These are phyloP conservation scores for Thermothielavioides terrestris DNA, from an alignment of 495 filamentous ascomycete genomes.

Conservation along the genomic window DNA sequence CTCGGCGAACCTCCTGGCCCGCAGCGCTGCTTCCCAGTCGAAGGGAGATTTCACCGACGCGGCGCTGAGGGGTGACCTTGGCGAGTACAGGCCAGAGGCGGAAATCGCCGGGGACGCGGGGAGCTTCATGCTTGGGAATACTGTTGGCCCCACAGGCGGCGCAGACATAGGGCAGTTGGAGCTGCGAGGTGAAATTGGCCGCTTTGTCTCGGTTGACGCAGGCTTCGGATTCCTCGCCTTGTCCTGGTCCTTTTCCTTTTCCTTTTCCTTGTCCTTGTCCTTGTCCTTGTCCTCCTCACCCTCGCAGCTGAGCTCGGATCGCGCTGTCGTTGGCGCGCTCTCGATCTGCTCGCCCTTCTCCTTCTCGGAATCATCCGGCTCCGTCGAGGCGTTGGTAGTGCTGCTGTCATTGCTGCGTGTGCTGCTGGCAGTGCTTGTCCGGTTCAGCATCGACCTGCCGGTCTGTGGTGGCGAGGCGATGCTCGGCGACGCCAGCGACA, in stretches of 20 bases:
- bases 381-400: slow-evolving; percentile 26
- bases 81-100: slow-evolving; percentile 34
- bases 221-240: slow-evolving; percentile 18
- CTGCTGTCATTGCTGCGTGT: slow-evolving; percentile 19
- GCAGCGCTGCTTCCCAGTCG: slow-evolving; percentile 53
- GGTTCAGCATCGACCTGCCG: slow-evolving; percentile 28
- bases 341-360: slow-evolving; percentile 30
- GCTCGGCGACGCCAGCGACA: slow-evolving; percentile 54
- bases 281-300: slow-evolving; percentile 41
- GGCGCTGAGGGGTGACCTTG: slow-evolving; percentile 43
- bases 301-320: slow-evolving; percentile 48
- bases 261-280: slow-evolving; percentile 10
- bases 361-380: slow-evolving; percentile 29
- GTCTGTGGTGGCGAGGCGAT: slow-evolving; percentile 41
- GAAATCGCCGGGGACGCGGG: slow-evolving; percentile 53
- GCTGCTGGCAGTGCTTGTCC: slow-evolving; percentile 30
- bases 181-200: slow-evolving; percentile 38
- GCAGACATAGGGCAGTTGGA: slow-evolving; percentile 47
- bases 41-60: slow-evolving; percentile 49
- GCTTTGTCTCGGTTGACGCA: slow-evolving; percentile 23
- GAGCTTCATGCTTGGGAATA: slow-evolving; percentile 46
- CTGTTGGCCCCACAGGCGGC: slow-evolving; percentile 40
- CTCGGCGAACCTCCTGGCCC: slow-evolving; percentile 42
- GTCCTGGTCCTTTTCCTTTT: slow-evolving; percentile 5
- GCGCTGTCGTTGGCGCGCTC: slow-evolving; percentile 46